Evolutionary conservation across 352 stramenopile genomes (phyloP).

Genomic region (Phytopythium montanum): DNA sequence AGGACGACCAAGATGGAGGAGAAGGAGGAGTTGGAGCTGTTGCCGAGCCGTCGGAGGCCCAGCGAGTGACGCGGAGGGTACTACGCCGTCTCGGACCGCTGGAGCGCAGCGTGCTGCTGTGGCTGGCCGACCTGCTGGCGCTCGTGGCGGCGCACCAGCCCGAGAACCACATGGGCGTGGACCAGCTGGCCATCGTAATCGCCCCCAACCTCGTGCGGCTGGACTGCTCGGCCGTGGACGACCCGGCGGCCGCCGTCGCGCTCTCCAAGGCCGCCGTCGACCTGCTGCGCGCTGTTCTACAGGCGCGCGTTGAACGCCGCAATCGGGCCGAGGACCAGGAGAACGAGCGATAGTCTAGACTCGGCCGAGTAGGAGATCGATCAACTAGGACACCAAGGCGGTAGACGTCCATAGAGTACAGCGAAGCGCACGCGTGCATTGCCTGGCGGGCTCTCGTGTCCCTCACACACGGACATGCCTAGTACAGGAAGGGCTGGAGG

Average conservation of each 20-base stretch:
- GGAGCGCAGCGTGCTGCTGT: conserved; percentile 65
- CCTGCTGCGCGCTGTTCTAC: conserved; percentile 57
- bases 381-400: background rate
- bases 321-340: background rate
- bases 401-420: conserved; percentile 1
- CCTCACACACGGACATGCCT: too few relatives aligned
- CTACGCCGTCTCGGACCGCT: conserved; percentile 44
- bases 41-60: conserved; percentile 3
- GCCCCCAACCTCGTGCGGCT: conserved; percentile 87
- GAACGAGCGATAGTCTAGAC: conserved; percentile 5
- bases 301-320: conserved; percentile 22
- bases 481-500: conserved; percentile 76
- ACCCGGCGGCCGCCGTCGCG: conserved; percentile 82
- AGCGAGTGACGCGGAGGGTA: conserved; percentile 37
- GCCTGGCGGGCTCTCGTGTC: background rate
- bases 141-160: conserved; percentile 65
- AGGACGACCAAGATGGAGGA: background rate
- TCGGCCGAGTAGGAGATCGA: background rate
- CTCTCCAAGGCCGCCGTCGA: conserved; percentile 85
- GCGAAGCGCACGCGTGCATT: background rate
- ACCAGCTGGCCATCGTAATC: conserved; percentile 89
- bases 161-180: conserved; percentile 87
- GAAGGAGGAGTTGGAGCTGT: background rate
- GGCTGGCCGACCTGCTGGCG: conserved; percentile 80
- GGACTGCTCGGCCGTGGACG: conserved; percentile 47